A percentile compares a stretch with the other conserved stretches of the same genome.
Evolutionary conservation across 768 basidiomycete genomes (phyloP).

Genomic region (Phanerodontia chrysosporium): DNA sequence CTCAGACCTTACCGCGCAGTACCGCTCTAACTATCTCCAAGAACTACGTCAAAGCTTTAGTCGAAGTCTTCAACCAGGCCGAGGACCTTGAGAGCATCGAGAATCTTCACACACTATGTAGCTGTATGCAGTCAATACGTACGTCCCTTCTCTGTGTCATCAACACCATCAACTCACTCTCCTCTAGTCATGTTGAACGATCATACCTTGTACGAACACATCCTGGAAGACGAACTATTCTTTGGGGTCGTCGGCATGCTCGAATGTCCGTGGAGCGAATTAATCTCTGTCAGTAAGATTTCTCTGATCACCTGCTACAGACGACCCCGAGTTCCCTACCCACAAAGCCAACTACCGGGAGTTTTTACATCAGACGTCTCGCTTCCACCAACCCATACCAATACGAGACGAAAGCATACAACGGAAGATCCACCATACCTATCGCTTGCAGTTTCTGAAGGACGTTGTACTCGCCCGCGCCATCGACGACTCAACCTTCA

Average conservation of each 20-base stretch:
- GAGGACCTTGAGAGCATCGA: constrained; percentile 92
- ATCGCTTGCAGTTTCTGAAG: constrained; percentile 94
- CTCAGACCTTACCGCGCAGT: constrained; percentile 11
- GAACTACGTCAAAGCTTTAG: constrained; percentile 86
- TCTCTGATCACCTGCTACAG: constrained; percentile 38
- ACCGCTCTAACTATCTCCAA: constrained; percentile 29
- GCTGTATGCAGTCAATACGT: constrained; percentile 94
- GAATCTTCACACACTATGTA: constrained; percentile 87
- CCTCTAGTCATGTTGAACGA: constrained; percentile 88
- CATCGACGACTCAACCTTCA: constrained; percentile 95
- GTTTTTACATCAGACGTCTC: constrained; percentile 78
- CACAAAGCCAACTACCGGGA: constrained; percentile 97
- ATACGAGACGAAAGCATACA: constrained; percentile 74
- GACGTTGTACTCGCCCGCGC: constrained; percentile 95
- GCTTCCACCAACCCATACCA: constrained; percentile 84
- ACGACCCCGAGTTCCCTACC: constrained; percentile 95
- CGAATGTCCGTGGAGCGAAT: constrained; percentile 67
- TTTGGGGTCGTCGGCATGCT: constrained; percentile 93
- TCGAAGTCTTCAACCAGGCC: constrained; percentile 80
- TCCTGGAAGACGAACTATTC: constrained; percentile 90
- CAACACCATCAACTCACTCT: not conserved
- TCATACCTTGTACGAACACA: constrained; percentile 89
- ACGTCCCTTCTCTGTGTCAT: constrained; percentile 27
- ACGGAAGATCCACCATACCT: constrained; percentile 93
- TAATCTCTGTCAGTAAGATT: constrained; percentile 6